Evolutionary conservation across 768 basidiomycete genomes (phyloP).

Genomic region (Vararia minispora): DNA sequence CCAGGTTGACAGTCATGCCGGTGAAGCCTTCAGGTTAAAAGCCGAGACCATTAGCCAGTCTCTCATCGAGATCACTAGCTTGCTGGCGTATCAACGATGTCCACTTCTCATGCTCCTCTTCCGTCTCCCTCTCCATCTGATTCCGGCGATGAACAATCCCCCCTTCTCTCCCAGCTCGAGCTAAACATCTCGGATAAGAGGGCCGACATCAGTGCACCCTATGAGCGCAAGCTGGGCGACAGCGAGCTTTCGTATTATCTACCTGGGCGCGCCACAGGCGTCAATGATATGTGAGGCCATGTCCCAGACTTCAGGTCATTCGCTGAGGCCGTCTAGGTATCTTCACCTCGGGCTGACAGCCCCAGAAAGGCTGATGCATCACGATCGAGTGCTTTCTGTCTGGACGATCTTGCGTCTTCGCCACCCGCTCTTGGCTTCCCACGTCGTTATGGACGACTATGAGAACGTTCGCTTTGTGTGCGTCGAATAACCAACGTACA

Average conservation of each 20-base stretch:
- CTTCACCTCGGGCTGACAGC: conserved; percentile 61
- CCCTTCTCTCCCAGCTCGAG: no score
- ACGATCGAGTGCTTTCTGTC: conserved; percentile 38
- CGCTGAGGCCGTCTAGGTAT: conserved; percentile 41
- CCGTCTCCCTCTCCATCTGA: not conserved
- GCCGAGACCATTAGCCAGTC: conserved; percentile 1
- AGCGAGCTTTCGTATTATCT: conserved; percentile 75
- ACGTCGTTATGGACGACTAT: conserved; percentile 47
- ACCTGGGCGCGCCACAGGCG: conserved; percentile 65
- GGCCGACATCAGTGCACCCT: no score
- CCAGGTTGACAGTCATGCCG: no score
- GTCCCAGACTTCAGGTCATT: not conserved
- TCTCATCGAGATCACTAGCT: no score
- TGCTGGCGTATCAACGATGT: no score
- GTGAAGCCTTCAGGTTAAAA: no score
- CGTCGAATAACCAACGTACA: no score
- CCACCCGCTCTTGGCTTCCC: conserved; percentile 64
- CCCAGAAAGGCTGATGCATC: conserved; percentile 28
- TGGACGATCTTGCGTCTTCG: conserved; percentile 66
- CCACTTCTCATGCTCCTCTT: no score
- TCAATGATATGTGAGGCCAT: conserved; percentile 71
- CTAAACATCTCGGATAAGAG: no score
- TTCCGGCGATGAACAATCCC: conserved; percentile 5
- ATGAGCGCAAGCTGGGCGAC: conserved; percentile 54
- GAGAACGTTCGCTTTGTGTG: conserved; percentile 60